Evolutionary conservation across 2,329 filamentous ascomycete genomes (phyloP).

Genomic region (Achaetomium macrosporum): DNA sequence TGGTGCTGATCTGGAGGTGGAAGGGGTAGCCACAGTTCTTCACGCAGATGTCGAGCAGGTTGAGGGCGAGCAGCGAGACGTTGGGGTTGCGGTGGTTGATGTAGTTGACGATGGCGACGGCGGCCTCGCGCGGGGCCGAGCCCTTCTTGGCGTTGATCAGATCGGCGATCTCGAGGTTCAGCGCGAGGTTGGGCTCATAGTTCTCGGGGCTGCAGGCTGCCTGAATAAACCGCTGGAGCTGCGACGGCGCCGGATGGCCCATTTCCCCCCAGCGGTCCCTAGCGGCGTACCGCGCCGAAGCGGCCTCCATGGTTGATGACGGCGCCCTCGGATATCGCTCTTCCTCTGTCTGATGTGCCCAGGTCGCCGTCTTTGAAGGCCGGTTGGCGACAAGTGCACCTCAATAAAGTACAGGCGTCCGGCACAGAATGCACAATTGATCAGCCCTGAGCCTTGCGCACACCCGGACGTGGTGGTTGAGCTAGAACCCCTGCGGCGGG

Average conservation of each 20-base stretch:
- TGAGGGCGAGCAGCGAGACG: constrained; percentile 82
- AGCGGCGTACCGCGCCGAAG: constrained; percentile 89
- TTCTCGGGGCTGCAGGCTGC: constrained; percentile 96
- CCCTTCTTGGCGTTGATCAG: constrained; percentile 97
- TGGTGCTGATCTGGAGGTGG: constrained; percentile 96
- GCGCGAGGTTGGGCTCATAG: constrained; percentile 93
- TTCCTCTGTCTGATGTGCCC: not conserved
- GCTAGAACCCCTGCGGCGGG: constrained; percentile 6
- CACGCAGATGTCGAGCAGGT: constrained; percentile 95
- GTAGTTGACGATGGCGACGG: constrained; percentile 84
- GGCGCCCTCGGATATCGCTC: not conserved
- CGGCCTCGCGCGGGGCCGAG: constrained; percentile 88
- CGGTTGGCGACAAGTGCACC: not conserved
- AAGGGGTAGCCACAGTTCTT: constrained; percentile 99
- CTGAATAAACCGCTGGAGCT: constrained; percentile 91
- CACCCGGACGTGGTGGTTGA: not conserved
- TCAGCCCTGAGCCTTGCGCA: not conserved
- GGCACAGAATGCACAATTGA: not conserved
- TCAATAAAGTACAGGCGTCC: not conserved
- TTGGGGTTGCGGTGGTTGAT: constrained; percentile 97
- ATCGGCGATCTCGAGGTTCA: constrained; percentile 95
- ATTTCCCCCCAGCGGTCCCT: constrained; percentile 88
- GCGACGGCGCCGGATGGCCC: constrained; percentile 71
- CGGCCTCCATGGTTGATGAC: constrained; percentile 69
- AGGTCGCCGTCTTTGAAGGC: not conserved